Evolutionary conservation across 2,329 filamentous ascomycete genomes (phyloP).

Genomic region (Penicillium sp.): DNA sequence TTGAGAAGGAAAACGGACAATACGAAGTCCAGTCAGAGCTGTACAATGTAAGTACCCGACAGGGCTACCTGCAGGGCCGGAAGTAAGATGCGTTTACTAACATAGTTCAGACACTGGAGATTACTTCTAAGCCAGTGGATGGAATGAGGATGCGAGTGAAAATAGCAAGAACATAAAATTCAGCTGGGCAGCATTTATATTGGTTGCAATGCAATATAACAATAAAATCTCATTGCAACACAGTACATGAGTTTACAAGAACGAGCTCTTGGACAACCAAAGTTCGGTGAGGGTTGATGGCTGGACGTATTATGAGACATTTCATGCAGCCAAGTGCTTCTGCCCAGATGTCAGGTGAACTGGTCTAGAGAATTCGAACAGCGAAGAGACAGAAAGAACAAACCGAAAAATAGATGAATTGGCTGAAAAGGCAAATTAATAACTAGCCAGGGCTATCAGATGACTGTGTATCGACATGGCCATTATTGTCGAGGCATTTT

Average conservation of each 20-base stretch:
- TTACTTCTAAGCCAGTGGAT: neutral
- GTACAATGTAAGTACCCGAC: neutral
- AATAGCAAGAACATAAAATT: neutral
- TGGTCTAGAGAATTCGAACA: neutral
- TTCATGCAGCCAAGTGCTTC: neutral
- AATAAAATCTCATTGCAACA: too few species aligned
- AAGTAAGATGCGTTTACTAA: neutral
- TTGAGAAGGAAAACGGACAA: slow-evolving; percentile 1
- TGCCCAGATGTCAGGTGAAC: too few species aligned
- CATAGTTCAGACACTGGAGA: neutral
- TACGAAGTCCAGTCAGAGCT: neutral
- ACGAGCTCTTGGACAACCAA: neutral
- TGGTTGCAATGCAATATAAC: neutral
- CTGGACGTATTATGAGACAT: neutral
- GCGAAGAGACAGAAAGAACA: neutral
- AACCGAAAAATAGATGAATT: neutral
- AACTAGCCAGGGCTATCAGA: neutral
- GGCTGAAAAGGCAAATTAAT: neutral
- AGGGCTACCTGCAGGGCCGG: neutral
- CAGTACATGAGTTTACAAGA: neutral
- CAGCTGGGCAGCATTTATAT: neutral
- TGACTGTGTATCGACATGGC: neutral
- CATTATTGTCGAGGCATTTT: neutral
- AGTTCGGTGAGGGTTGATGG: neutral
- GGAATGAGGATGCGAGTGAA: slow-evolving; percentile 2